Evolutionary conservation across 129 eudicot species (phyloP).

Genomic region (Artemisia tridentata): DNA sequence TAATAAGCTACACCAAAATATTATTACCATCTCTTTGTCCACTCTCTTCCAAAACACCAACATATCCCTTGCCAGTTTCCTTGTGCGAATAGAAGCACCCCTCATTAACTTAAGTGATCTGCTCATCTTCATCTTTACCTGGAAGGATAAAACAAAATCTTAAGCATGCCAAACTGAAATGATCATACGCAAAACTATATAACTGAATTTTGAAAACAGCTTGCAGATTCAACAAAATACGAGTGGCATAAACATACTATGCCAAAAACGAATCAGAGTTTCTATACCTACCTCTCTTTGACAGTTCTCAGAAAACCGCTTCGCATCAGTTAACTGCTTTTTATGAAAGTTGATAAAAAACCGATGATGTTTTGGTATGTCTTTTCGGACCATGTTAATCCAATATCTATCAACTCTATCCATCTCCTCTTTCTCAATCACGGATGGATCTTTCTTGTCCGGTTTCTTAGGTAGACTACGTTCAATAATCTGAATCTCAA

Average conservation of each 20-base stretch:
- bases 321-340: slow-evolving; percentile 84
- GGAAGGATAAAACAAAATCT: slow-evolving; percentile 17
- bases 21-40: slow-evolving; percentile 94
- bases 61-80: slow-evolving; percentile 96
- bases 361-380: slow-evolving; percentile 83
- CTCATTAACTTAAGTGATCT: slow-evolving; percentile 95
- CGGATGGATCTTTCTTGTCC: slow-evolving; percentile 65
- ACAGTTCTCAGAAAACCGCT: slow-evolving; percentile 85
- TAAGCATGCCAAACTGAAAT: slow-evolving; percentile 20
- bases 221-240: slow-evolving; percentile 5
- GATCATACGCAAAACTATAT: slow-evolving; percentile 12
- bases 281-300: slow-evolving; percentile 79
- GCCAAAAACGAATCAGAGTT: neutral
- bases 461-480: slow-evolving; percentile 77
- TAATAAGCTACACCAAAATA: slow-evolving; percentile 4
- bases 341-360: slow-evolving; percentile 61
- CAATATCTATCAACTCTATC: slow-evolving; percentile 82
- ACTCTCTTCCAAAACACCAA: slow-evolving; percentile 92
- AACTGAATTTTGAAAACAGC: slow-evolving; percentile 21
- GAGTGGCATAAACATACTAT: slow-evolving; percentile 4
- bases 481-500: slow-evolving; percentile 72
- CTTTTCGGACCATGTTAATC: slow-evolving; percentile 84
- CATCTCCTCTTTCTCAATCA: slow-evolving; percentile 81
- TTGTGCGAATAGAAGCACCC: slow-evolving; percentile 85
- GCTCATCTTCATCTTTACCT: slow-evolving; percentile 96